Percentiles rank a stretch among this genome's conserved stretches.
phyloP scores from a whole-genome alignment of 306 rosid genomes.

The Parietaria judaica region DNA sequence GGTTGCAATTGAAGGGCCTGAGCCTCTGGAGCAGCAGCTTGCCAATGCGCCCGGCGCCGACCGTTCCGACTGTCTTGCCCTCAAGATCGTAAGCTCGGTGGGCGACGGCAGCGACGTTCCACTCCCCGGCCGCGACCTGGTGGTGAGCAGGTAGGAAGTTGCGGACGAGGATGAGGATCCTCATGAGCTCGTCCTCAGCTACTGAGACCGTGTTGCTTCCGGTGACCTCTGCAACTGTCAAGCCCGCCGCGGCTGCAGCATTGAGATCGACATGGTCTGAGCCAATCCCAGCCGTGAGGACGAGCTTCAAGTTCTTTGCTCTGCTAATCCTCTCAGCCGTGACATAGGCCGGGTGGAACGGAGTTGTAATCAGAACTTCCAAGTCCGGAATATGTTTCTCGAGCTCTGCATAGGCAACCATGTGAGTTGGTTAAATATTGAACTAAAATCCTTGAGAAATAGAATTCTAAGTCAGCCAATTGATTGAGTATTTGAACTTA shows the following conservation, averaged over 20 bases:
- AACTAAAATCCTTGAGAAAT: no score
- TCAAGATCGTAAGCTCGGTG: constrained; percentile 91
- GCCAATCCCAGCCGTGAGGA: constrained; percentile 91
- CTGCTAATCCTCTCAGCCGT: constrained; percentile 84
- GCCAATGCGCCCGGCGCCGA: constrained; percentile 89
- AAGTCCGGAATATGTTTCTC: constrained; percentile 83
- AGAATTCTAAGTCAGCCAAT: no score
- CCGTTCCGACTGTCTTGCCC: constrained; percentile 82
- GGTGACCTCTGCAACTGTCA: constrained; percentile 94
- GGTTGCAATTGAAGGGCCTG: constrained; percentile 83
- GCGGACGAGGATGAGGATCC: constrained; percentile 79
- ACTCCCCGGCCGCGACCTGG: constrained; percentile 67
- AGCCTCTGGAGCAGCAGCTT: constrained; percentile 79
- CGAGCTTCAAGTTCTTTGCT: constrained; percentile 80
- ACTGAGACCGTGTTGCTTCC: constrained; percentile 92
- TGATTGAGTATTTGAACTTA: no score
- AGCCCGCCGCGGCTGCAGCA: constrained; percentile 91
- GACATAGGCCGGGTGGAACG: constrained; percentile 96
- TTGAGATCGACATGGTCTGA: constrained; percentile 87
- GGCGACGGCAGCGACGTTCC: constrained; percentile 95
- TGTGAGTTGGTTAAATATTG: no score
- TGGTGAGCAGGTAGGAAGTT: constrained; percentile 80
- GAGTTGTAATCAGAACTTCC: constrained; percentile 84
- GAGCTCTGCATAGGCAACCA: constrained; percentile 40
- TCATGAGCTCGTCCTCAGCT: constrained; percentile 93